Percentiles rank a stretch among this genome's conserved stretches.
Evolutionary conservation across 805 yeast species (phyloP).

Genomic region (Candida maesae): DNA sequence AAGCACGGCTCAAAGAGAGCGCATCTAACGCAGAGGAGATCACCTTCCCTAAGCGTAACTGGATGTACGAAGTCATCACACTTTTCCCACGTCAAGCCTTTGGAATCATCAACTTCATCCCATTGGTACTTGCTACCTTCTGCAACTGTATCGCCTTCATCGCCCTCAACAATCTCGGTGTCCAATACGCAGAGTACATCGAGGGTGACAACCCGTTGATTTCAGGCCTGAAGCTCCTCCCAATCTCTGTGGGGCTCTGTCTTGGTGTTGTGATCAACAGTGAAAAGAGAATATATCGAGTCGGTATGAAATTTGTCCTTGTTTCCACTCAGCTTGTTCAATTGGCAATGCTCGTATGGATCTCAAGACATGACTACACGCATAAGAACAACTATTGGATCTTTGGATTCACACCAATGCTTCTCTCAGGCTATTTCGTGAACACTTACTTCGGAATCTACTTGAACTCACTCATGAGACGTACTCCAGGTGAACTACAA

Average conservation of each 20-base stretch:
- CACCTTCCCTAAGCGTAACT: not conserved
- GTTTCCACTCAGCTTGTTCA: constrained; percentile 14
- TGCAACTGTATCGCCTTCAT: constrained; percentile 23
- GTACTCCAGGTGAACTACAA: constrained; percentile 37
- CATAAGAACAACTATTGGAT: constrained; percentile 25
- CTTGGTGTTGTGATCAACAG: constrained; percentile 28
- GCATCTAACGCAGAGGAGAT: not conserved
- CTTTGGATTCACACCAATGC: constrained; percentile 25
- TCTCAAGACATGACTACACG: constrained; percentile 1
- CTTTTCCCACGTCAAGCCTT: constrained; percentile 31
- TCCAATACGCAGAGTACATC: constrained; percentile 28
- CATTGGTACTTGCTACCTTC: constrained; percentile 22
- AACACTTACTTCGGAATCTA: constrained; percentile 35
- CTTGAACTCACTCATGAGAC: constrained; percentile 28
- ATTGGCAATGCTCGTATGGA: constrained; percentile 23
- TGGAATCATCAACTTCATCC: constrained; percentile 26
- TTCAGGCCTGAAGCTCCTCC: constrained; percentile 35
- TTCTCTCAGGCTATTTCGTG: constrained; percentile 24
- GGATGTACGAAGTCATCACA: constrained; percentile 20
- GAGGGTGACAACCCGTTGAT: constrained; percentile 31
- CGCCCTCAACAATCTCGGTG: constrained; percentile 18
- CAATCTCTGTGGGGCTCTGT: constrained; percentile 31
- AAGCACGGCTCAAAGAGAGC: too few species aligned
- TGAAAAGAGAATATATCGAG: constrained; percentile 16
- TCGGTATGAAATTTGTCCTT: constrained; percentile 24